Conservation (phyloP, 768 basidiomycete genomes). For the Macrolepiota albuminosa region DNA sequence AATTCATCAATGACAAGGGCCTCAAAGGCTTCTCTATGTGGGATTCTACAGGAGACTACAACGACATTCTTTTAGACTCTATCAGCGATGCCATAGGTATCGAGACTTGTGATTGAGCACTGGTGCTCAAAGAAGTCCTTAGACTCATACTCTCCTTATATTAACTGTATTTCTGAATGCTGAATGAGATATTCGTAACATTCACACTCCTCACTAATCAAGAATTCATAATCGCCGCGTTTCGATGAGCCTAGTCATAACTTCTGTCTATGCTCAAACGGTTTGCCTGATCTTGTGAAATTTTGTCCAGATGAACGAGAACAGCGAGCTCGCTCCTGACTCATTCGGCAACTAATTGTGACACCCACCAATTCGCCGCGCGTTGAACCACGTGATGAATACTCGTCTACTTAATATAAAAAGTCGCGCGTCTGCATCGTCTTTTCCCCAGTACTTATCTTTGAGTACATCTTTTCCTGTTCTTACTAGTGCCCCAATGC, state of each 20-base stretch:
- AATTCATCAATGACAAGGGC: slow-evolving; percentile 47
- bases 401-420: not conserved
- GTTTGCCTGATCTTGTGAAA: too few species aligned
- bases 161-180: not conserved
- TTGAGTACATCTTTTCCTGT: not conserved
- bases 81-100: slow-evolving; percentile 40
- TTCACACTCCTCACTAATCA: too few species aligned
- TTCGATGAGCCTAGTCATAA: not conserved
- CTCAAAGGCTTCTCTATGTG: slow-evolving; percentile 66
- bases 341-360: too few species aligned
- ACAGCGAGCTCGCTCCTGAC: too few species aligned
- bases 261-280: not conserved
- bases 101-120: slow-evolving; percentile 12
- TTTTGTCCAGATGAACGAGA: too few species aligned
- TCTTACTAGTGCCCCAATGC: not conserved
- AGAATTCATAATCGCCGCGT: not conserved
- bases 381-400: not conserved
- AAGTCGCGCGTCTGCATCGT: not conserved
- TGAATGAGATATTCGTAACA: not conserved
- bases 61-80: slow-evolving; percentile 51
- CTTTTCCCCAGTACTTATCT: too few species aligned
- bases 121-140: not conserved
- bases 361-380: not conserved
- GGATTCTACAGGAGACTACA: slow-evolving; percentile 59
- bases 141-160: not conserved